Percentiles rank a stretch among this genome's conserved stretches.
phyloP scores from a whole-genome alignment of 116 monocot species.

The Cymodocea nodosa region DNA sequence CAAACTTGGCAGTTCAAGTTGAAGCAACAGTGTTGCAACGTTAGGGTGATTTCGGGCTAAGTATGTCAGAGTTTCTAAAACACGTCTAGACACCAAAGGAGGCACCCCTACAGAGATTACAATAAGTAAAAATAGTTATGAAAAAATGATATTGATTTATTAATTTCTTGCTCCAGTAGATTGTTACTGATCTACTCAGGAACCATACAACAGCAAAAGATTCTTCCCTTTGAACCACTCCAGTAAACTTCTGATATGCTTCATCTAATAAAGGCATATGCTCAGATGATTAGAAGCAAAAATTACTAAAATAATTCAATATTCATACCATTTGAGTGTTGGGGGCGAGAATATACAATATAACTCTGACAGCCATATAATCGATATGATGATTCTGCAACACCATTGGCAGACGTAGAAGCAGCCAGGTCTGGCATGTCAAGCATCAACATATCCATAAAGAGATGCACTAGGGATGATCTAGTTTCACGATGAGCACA shows the following conservation, averaged over 20 bases:
- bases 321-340: conserved; percentile 72
- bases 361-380: conserved; percentile 83
- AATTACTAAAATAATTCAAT: neutral
- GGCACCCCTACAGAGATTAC: conserved; percentile 51
- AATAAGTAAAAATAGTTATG: neutral
- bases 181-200: too few relatives aligned
- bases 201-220: too few relatives aligned
- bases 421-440: conserved; percentile 34
- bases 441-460: conserved; percentile 96
- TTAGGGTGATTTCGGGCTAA: conserved; percentile 79
- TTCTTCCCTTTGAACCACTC: too few relatives aligned
- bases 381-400: conserved; percentile 57
- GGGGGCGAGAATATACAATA: conserved; percentile 88
- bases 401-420: conserved; percentile 14
- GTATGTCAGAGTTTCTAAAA: conserved; percentile 82
- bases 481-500: conserved; percentile 87
- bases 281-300: neutral
- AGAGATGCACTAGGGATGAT: conserved; percentile 55
- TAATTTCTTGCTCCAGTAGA: too few relatives aligned
- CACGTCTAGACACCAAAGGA: conserved; percentile 82
- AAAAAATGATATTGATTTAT: too few relatives aligned
- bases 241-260: too few relatives aligned
- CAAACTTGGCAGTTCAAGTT: conserved; percentile 45
- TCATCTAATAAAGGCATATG: too few relatives aligned
- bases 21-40: conserved; percentile 84